Evolutionary conservation across 805 yeast genomes (phyloP).

Genomic region (Metschnikowia cubensis): DNA sequence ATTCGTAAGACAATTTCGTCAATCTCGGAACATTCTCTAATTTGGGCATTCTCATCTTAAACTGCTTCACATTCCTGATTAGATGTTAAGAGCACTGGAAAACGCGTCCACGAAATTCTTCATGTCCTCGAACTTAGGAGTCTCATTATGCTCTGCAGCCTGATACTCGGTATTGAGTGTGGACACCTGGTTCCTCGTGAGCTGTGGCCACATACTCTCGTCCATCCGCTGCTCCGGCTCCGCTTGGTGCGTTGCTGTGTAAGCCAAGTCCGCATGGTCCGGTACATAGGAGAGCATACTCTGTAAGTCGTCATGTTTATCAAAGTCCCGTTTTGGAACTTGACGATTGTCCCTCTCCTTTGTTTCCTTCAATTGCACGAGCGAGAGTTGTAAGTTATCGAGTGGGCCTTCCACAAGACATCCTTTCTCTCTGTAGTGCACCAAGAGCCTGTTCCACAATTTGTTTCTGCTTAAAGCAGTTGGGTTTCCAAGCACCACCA

Average conservation of each 20-base stretch:
- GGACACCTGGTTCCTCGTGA: slow-evolving; percentile 14
- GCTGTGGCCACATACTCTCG: slow-evolving; percentile 16
- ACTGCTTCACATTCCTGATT: neutral
- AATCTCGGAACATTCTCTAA: too few relatives aligned
- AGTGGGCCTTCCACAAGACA: slow-evolving; percentile 88
- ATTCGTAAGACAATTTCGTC: too few relatives aligned
- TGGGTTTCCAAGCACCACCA: slow-evolving; percentile 73
- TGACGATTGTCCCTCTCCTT: slow-evolving; percentile 4
- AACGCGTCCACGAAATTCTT: slow-evolving; percentile 17
- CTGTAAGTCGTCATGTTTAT: slow-evolving; percentile 12
- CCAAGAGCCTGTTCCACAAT: slow-evolving; percentile 74
- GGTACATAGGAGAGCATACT: slow-evolving; percentile 16
- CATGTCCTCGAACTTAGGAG: slow-evolving; percentile 6
- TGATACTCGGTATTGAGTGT: slow-evolving; percentile 8
- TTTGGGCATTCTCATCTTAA: too few relatives aligned
- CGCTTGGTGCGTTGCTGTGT: neutral
- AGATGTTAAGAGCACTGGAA: slow-evolving; percentile 17
- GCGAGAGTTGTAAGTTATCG: slow-evolving; percentile 70
- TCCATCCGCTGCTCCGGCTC: slow-evolving; percentile 6
- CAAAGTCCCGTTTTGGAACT: slow-evolving; percentile 2
- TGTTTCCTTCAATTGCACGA: slow-evolving; percentile 43
- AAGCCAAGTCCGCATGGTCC: slow-evolving; percentile 8
- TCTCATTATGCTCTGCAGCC: neutral
- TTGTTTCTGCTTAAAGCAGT: slow-evolving; percentile 63
- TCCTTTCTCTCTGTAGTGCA: slow-evolving; percentile 78